These are phyloP conservation scores for Yamadazyma sp. DNA, from an alignment of 805 yeast genomes.

Conservation along the genomic window DNA sequence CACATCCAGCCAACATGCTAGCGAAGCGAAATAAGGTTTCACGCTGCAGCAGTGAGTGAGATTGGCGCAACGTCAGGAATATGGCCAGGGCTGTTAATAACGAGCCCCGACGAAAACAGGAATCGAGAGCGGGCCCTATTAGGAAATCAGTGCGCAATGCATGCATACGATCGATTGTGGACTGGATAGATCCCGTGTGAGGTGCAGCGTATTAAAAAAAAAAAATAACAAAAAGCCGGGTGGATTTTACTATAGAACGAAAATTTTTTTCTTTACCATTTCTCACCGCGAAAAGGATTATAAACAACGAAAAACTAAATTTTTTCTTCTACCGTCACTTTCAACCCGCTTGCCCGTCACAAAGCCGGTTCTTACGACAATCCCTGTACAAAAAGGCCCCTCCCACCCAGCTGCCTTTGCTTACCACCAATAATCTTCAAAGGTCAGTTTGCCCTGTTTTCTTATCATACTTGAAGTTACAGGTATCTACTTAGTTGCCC, in stretches of 20 bases:
- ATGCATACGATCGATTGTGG: neutral
- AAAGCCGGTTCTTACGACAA: too few relatives aligned
- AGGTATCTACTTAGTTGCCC: neutral
- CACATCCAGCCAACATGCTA: too few relatives aligned
- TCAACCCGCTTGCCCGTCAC: too few relatives aligned
- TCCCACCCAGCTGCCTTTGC: too few relatives aligned
- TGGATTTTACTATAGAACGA: conserved; percentile 7
- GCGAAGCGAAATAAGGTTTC: conserved; percentile 2
- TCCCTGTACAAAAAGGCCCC: too few relatives aligned
- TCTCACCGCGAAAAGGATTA: conserved; percentile 11
- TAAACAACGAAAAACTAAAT: conserved; percentile 10
- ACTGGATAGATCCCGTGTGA: neutral
- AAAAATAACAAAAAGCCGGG: conserved; percentile 3
- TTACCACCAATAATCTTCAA: too few relatives aligned
- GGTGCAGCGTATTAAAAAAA: conserved; percentile 1
- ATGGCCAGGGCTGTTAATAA: neutral
- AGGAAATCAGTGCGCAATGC: conserved; percentile 1
- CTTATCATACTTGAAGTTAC: too few relatives aligned
- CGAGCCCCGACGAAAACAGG: conserved; percentile 1
- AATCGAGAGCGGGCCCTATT: neutral
- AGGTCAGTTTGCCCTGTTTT: too few relatives aligned
- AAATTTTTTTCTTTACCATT: conserved; percentile 5
- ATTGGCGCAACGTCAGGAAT: conserved; percentile 1
- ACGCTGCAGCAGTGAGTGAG: conserved; percentile 3
- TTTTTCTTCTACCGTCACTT: conserved; percentile 10